These are phyloP conservation scores for Melanomma pulvis-pyrius DNA, from an alignment of 495 filamentous ascomycete species.

Conservation along the genomic window DNA sequence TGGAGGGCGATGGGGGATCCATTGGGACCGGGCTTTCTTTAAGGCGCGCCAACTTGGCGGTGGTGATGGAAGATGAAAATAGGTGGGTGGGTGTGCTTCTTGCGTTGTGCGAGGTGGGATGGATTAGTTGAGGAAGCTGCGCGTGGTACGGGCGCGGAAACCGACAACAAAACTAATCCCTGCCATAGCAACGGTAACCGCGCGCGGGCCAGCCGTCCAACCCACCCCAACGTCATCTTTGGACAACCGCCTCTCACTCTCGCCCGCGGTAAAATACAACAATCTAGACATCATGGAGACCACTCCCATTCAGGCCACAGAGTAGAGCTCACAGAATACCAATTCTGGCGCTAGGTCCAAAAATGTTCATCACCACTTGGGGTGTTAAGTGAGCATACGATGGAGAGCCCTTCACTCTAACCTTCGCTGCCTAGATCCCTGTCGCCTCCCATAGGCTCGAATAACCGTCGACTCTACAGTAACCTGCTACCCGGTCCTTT, in stretches of 20 bases:
- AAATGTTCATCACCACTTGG: too few species aligned
- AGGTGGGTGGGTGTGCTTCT: not conserved
- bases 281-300: too few species aligned
- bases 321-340: too few species aligned
- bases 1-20: slow-evolving; percentile 37
- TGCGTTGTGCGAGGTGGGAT: slow-evolving; percentile 9
- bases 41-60: slow-evolving; percentile 35
- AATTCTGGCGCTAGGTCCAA: too few species aligned
- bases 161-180: not conserved
- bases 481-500: too few species aligned
- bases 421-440: too few species aligned
- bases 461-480: too few species aligned
- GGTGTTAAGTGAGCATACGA: too few species aligned
- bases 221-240: not conserved
- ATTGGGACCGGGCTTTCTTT: slow-evolving; percentile 31
- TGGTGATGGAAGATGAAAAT: not conserved
- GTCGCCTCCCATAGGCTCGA: too few species aligned
- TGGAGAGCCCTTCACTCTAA: too few species aligned
- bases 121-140: not conserved
- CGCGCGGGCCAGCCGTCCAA: not conserved
- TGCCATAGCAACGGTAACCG: slow-evolving; percentile 4
- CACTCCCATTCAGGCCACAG: too few species aligned
- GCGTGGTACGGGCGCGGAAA: slow-evolving; percentile 13
- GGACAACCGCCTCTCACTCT: not conserved
- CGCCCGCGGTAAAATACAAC: too few species aligned